Percentiles rank a stretch among this genome's conserved stretches.
Evolutionary conservation across 179 eudicot species (phyloP).

Genomic region (Corrigiola litoralis): DNA sequence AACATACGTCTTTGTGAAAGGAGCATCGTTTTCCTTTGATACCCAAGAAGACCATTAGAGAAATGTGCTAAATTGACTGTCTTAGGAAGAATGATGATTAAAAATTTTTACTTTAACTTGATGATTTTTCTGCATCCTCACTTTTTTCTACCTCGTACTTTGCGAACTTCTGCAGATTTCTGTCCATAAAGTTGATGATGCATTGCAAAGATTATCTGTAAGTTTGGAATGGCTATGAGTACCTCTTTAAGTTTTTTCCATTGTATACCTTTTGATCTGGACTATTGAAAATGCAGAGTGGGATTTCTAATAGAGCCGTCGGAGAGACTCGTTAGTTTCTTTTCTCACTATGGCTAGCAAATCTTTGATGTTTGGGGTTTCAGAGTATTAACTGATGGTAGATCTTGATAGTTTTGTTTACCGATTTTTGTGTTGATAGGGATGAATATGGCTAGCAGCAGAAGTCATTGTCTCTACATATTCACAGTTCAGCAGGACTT

Average conservation of each 20-base stretch:
- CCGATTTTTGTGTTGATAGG: conserved; percentile 41
- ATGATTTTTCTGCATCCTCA: conserved; percentile 3
- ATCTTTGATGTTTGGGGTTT: conserved; percentile 1
- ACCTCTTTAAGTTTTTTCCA: neutral
- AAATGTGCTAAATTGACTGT: neutral
- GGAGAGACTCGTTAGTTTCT: conserved; percentile 87
- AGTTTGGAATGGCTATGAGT: conserved; percentile 25
- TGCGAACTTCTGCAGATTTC: conserved; percentile 64
- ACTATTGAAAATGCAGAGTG: conserved; percentile 51
- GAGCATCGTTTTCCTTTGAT: neutral
- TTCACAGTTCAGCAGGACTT: conserved; percentile 62
- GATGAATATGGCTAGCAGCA: conserved; percentile 93
- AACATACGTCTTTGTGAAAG: neutral
- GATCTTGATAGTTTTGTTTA: neutral
- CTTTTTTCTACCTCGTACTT: neutral
- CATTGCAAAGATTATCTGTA: conserved; percentile 61
- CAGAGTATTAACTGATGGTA: neutral
- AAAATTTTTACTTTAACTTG: neutral
- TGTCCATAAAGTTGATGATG: conserved; percentile 55
- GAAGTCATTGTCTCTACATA: conserved; percentile 86
- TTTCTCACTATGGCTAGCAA: conserved; percentile 7
- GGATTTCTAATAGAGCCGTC: conserved; percentile 84
- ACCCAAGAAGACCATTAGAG: no score
- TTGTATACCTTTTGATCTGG: conserved; percentile 3
- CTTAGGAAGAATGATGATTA: neutral